Conservation (phyloP, 495 filamentous ascomycete genomes). For the Neurospora sp. region DNA sequence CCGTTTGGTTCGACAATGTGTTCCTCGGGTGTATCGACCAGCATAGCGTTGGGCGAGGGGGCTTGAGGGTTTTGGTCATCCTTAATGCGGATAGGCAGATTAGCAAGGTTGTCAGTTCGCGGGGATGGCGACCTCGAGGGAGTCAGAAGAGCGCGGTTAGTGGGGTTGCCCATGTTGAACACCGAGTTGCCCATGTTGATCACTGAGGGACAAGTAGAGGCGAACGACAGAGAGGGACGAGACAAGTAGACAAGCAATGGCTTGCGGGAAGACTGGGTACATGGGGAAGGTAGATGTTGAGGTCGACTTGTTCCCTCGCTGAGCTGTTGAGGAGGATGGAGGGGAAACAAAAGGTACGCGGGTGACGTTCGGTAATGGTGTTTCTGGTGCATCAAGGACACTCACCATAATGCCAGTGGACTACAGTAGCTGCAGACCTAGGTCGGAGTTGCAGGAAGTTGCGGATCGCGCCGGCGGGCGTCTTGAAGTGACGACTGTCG, state of each 20-base stretch:
- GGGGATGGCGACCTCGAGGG: slow-evolving; percentile 3
- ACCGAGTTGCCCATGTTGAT: neutral
- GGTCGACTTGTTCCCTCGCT: neutral
- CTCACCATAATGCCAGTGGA: neutral
- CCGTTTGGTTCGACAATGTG: slow-evolving; percentile 47
- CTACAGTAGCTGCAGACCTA: neutral
- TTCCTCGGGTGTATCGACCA: slow-evolving; percentile 61
- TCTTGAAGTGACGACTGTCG: neutral
- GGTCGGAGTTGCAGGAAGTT: neutral
- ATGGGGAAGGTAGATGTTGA: neutral
- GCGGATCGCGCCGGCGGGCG: neutral
- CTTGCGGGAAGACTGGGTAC: neutral
- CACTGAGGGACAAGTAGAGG: neutral
- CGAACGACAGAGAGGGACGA: neutral
- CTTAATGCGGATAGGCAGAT: slow-evolving; percentile 14
- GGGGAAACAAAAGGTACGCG: neutral
- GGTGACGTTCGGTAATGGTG: neutral
- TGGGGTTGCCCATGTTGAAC: neutral
- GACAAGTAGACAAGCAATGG: neutral
- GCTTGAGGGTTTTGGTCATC: slow-evolving; percentile 30
- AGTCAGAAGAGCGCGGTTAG: neutral
- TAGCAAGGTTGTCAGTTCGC: slow-evolving; percentile 16
- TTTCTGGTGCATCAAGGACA: neutral
- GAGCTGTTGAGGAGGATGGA: neutral
- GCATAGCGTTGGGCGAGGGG: slow-evolving; percentile 48